These are phyloP conservation scores for Tolypocladium cylindrosporum DNA, from an alignment of 2,329 filamentous ascomycete genomes.

Conservation along the genomic window DNA sequence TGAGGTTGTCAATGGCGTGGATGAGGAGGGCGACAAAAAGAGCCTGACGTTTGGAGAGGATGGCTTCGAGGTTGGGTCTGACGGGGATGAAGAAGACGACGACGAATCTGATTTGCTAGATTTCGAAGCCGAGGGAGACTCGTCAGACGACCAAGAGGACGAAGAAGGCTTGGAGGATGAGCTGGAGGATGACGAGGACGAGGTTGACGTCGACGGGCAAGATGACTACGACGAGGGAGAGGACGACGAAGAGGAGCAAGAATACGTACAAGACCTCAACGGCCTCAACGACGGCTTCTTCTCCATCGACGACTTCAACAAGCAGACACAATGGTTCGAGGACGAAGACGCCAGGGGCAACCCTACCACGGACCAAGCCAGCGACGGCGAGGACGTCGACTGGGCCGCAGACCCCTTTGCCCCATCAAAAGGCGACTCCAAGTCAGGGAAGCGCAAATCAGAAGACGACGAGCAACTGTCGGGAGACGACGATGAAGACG, in stretches of 20 bases:
- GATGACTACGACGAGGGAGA: slow-evolving; percentile 22
- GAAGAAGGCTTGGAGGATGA: slow-evolving; percentile 24
- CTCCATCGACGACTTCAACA: slow-evolving; percentile 95
- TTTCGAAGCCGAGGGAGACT: slow-evolving; percentile 8
- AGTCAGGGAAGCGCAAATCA: slow-evolving; percentile 21
- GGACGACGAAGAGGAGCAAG: slow-evolving; percentile 32
- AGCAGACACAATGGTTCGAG: slow-evolving; percentile 81
- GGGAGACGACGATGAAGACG: slow-evolving; percentile 53
- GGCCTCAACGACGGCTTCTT: slow-evolving; percentile 97
- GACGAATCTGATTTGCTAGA: slow-evolving; percentile 19
- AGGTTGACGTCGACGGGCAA: slow-evolving; percentile 23
- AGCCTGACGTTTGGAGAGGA: slow-evolving; percentile 16
- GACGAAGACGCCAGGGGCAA: slow-evolving; percentile 73
- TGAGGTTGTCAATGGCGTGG: slow-evolving; percentile 24
- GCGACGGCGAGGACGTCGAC: slow-evolving; percentile 79
- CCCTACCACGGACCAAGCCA: slow-evolving; percentile 60
- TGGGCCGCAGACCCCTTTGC: slow-evolving; percentile 72
- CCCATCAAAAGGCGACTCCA: slow-evolving; percentile 15
- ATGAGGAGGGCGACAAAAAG: slow-evolving; percentile 21
- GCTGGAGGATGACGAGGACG: slow-evolving; percentile 17
- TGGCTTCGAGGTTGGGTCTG: slow-evolving; percentile 19
- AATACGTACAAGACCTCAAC: slow-evolving; percentile 52
- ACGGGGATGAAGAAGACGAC: slow-evolving; percentile 17
- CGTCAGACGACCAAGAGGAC: slow-evolving; percentile 17
- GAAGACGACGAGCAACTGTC: slow-evolving; percentile 19